Evolutionary conservation across 2,329 filamentous ascomycete genomes (phyloP).

Genomic region (Ophiostoma quercus): DNA sequence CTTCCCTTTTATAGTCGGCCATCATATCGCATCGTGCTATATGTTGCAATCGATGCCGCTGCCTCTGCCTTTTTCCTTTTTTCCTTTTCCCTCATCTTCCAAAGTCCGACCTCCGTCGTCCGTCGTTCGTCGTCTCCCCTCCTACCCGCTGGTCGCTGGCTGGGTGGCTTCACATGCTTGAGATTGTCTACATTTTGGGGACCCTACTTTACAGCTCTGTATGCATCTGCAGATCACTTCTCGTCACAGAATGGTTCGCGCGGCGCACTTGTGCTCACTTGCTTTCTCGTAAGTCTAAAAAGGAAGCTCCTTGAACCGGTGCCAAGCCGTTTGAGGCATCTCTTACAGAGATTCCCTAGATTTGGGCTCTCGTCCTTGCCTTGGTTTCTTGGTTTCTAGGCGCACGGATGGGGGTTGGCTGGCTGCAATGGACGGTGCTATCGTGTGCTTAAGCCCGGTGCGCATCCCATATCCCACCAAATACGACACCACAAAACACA

Average conservation of each 20-base stretch:
- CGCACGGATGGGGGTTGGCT: background rate
- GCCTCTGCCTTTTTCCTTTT: too few species aligned
- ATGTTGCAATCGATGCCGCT: background rate
- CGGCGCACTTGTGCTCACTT: background rate
- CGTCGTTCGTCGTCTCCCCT: background rate
- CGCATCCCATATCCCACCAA: background rate
- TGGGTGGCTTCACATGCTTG: background rate
- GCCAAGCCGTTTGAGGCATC: conserved; percentile 9
- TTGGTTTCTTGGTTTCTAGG: background rate
- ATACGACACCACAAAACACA: background rate
- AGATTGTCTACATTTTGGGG: background rate
- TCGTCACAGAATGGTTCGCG: background rate
- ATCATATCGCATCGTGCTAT: background rate
- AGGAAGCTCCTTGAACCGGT: background rate
- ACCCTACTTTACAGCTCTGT: background rate
- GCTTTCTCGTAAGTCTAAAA: background rate
- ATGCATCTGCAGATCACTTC: conserved; percentile 1
- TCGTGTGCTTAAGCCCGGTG: background rate
- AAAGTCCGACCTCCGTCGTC: background rate
- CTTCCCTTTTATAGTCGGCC: background rate
- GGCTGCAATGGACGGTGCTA: background rate
- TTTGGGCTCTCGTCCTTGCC: background rate
- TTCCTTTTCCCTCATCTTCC: too few species aligned
- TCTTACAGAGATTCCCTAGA: background rate
- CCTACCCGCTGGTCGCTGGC: background rate